These are phyloP conservation scores for Lachnellula arida DNA, from an alignment of 2,329 filamentous ascomycete genomes.

Conservation along the genomic window DNA sequence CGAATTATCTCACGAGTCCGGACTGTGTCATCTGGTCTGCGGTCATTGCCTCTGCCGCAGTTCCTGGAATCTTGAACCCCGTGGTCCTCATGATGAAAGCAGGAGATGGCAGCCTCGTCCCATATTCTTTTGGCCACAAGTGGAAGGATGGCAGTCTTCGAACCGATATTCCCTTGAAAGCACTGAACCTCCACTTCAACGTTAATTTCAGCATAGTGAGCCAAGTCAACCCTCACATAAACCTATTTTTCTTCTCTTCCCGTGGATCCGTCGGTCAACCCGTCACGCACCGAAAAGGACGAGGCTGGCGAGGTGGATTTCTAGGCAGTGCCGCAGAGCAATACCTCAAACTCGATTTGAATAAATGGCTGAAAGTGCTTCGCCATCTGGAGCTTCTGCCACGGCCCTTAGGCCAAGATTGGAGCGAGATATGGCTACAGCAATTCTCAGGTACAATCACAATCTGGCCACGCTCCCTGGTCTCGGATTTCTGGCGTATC, in stretches of 20 bases:
- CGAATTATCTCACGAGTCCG: constrained; percentile 91
- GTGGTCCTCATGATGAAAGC: constrained; percentile 92
- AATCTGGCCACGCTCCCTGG: constrained; percentile 82
- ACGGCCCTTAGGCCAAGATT: constrained; percentile 87
- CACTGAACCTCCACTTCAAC: constrained; percentile 94
- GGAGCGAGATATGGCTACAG: constrained; percentile 95
- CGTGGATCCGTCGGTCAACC: constrained; percentile 87
- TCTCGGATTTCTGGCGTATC: constrained; percentile 80
- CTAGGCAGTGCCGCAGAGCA: constrained; percentile 88
- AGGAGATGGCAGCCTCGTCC: constrained; percentile 68
- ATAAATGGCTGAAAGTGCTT: constrained; percentile 95
- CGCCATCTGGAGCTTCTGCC: constrained; percentile 89
- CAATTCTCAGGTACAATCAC: constrained; percentile 92
- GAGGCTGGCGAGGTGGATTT: constrained; percentile 94
- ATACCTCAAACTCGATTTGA: constrained; percentile 92
- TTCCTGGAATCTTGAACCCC: constrained; percentile 92
- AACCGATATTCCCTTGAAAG: constrained; percentile 92
- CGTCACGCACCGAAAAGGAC: constrained; percentile 87
- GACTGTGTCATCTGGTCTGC: constrained; percentile 99
- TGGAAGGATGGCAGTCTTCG: constrained; percentile 97
- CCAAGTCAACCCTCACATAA: constrained; percentile 94
- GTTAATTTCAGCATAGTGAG: constrained; percentile 92
- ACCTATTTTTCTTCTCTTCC: constrained; percentile 97
- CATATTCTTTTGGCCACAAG: constrained; percentile 96
- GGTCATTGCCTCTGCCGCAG: constrained; percentile 88